Base-by-base conservation (phyloP, 306 rosid genomes). In the Leucaena leucocephala region DNA sequence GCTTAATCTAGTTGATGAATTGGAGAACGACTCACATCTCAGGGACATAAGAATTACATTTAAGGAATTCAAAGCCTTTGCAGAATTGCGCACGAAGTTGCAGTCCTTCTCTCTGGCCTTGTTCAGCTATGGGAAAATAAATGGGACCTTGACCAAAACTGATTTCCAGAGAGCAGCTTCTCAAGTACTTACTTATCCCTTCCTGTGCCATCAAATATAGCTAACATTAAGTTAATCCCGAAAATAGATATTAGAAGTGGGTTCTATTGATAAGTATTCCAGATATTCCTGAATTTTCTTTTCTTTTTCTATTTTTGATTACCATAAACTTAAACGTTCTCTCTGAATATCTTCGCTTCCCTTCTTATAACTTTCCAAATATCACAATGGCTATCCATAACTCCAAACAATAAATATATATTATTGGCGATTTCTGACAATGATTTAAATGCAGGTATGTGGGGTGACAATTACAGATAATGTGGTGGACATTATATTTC, bases 131-230 rank as follows among this genome's bases (percentile, higher is more conserved):
- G 98, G 96, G 55, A 84, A 90, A 86, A 91, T 92, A 62, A 92
- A 89, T 34, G 93, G 96, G 2, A 77, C 42, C 6, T 75, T 94
- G 83, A 87, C 89, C 50, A 91, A 92, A 82, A 22, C 64, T 12
- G 97, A 94, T 84, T 91, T 94, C 77, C 96, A 87, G 75, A 83
- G 97, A 81, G 97, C 97, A 46, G 98, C 97, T 22, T 88, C 93
- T 49, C 90, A 89, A 36, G 97, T 88, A 94, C 78, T 68, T 86
- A 90, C 78, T 67, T 67, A 65, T 36, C 7, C 40, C 40, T 61
- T 61, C 40, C n/a, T 33, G n/a, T 61, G n/a, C 40, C 38, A 27
- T 10, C 66, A 27, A 59, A 59, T 59, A 27, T 27, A 59, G 8
- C 39, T 34, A 61, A 12, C 38, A 61, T 33, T 13, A 27, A 59